phyloP scores from a whole-genome alignment of 108 stramenopile species.

The Schizochytrium sp. region DNA sequence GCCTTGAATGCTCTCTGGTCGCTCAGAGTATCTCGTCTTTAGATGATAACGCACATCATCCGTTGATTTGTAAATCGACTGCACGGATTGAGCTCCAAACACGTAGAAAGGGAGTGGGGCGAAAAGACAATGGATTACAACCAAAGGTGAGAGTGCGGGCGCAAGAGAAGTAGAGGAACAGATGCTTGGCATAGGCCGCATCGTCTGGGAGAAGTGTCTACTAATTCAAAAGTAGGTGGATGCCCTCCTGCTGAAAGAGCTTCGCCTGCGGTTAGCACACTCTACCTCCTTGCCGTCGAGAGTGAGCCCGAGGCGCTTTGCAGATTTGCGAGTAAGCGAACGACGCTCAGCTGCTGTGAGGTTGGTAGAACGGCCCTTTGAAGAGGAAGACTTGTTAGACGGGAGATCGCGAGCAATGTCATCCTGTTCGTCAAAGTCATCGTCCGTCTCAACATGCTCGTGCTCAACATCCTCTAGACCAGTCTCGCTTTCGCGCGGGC shows the following conservation, averaged over 20 bases:
- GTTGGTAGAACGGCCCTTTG: background rate
- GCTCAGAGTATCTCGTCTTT: no score
- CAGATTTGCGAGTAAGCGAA: conserved; percentile 29
- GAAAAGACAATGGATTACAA: no score
- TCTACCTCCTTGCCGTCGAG: conserved; percentile 19
- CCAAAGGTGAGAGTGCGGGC: no score
- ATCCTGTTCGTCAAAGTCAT: background rate
- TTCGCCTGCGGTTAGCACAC: background rate
- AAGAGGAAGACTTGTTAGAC: no score
- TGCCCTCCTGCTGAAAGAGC: background rate
- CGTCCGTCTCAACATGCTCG: conserved; percentile 33
- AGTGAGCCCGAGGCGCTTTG: background rate
- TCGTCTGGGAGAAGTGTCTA: no score
- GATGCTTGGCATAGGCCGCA: no score
- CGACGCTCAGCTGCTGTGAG: background rate
- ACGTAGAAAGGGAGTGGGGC: no score
- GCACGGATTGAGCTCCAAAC: no score
- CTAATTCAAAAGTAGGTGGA: conserved; percentile 4
- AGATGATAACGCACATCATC: no score
- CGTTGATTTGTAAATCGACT: no score
- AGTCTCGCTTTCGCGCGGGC: background rate
- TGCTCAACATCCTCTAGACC: conserved; percentile 30
- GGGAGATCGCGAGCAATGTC: background rate
- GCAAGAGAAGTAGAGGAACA: no score
- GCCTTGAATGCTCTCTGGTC: no score